These are phyloP conservation scores for Adansonia grandidieri DNA, from an alignment of 441 rosid species.

Conservation along the genomic window DNA sequence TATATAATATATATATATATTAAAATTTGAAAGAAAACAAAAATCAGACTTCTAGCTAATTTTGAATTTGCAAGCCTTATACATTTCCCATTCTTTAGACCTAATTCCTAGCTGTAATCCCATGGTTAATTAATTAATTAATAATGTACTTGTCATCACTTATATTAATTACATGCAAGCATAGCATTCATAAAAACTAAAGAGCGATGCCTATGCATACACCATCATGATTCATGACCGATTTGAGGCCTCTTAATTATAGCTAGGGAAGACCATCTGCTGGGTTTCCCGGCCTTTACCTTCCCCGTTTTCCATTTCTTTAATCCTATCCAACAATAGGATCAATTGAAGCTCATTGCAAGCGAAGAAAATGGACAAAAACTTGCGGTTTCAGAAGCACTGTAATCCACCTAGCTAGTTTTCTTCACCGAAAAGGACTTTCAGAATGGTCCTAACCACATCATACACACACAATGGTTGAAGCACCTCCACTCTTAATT, in stretches of 20 bases:
- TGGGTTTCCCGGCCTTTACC: neutral
- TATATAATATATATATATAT: too few species aligned
- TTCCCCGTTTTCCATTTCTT: neutral
- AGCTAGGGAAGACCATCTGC: neutral
- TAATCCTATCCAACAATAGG: neutral
- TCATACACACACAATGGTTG: slow-evolving; percentile 3
- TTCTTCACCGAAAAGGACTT: neutral
- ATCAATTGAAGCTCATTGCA: neutral
- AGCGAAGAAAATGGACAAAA: slow-evolving; percentile 11
- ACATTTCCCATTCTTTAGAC: neutral
- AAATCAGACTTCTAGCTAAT: neutral
- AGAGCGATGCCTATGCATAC: neutral
- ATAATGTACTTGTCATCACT: neutral
- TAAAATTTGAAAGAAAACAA: too few species aligned
- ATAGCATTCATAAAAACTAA: too few species aligned
- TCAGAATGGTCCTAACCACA: slow-evolving; percentile 4
- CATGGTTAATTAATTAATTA: neutral
- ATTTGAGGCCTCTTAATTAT: neutral
- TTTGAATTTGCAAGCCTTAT: neutral
- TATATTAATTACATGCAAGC: neutral
- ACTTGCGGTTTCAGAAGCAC: neutral
- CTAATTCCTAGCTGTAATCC: neutral
- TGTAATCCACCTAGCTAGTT: slow-evolving; percentile 14
- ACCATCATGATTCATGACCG: neutral
- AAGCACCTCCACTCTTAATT: neutral